Evolutionary conservation across 2,329 filamentous ascomycete species (phyloP).

Genomic region (Microdochium paspali): DNA sequence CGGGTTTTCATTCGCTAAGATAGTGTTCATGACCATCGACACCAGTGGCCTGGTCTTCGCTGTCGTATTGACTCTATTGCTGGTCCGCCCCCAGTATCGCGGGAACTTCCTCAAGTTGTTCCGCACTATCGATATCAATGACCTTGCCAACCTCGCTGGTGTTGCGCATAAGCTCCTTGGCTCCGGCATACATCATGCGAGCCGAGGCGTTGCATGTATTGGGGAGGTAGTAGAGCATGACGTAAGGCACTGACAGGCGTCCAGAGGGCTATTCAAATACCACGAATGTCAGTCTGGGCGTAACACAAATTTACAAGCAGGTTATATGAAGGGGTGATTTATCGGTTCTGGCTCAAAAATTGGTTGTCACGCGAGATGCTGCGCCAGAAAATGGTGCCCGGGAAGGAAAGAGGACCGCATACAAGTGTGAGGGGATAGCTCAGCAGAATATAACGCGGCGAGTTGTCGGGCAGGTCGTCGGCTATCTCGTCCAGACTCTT

Average conservation of each 20-base stretch:
- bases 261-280: constrained; percentile 58
- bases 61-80: background rate
- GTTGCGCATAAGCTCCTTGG: constrained; percentile 91
- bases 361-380: too few species aligned
- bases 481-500: constrained; percentile 69
- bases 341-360: too few species aligned
- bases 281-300: background rate
- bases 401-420: constrained; percentile 17
- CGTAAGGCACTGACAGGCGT: constrained; percentile 81
- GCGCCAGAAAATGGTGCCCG: too few species aligned
- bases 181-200: constrained; percentile 90
- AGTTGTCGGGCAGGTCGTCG: constrained; percentile 87
- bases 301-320: background rate
- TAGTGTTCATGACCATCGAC: too few species aligned
- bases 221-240: constrained; percentile 89
- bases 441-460: constrained; percentile 80
- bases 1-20: too few species aligned
- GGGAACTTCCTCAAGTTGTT: constrained; percentile 78
- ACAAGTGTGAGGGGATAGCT: constrained; percentile 88
- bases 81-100: constrained; percentile 40
- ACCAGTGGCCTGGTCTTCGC: too few species aligned
- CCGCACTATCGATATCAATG: constrained; percentile 71
- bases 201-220: constrained; percentile 80
- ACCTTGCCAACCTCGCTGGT: constrained; percentile 84
- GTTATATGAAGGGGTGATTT: background rate